These are phyloP conservation scores for Phytophthora hybrid DNA, from an alignment of 352 stramenopile genomes.

Conservation along the genomic window DNA sequence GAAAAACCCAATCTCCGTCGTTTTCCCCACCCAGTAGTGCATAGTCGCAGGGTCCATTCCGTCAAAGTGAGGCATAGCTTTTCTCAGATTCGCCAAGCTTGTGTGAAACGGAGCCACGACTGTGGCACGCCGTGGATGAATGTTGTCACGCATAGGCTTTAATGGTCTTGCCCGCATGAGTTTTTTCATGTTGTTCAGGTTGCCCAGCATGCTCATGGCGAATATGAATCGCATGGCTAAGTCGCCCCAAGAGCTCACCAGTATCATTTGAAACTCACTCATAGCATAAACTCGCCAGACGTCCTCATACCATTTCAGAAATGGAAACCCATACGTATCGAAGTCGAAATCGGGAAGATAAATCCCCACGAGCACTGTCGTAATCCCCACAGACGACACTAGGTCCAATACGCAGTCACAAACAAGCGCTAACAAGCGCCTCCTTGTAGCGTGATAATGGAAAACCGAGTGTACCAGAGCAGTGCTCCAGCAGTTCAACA, in stretches of 20 bases:
- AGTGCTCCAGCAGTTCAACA: constrained; percentile 37
- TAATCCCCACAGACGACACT: constrained; percentile 34
- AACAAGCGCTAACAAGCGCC: constrained; percentile 32
- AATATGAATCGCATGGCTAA: constrained; percentile 18
- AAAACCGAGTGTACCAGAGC: constrained; percentile 9
- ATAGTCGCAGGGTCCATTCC: neutral
- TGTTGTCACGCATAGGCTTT: neutral
- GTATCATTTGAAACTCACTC: constrained; percentile 42
- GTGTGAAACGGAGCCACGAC: constrained; percentile 31
- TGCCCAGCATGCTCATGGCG: constrained; percentile 19
- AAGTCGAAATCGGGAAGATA: constrained; percentile 27
- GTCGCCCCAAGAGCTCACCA: constrained; percentile 30
- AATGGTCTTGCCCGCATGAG: constrained; percentile 18
- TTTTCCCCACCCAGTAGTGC: constrained; percentile 26
- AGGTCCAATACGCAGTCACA: constrained; percentile 34
- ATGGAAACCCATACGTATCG: constrained; percentile 3
- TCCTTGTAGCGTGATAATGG: neutral
- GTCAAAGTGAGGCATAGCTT: constrained; percentile 5
- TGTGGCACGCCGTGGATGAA: constrained; percentile 7
- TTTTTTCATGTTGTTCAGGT: constrained; percentile 31
- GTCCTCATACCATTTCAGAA: constrained; percentile 42
- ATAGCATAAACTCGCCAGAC: constrained; percentile 36
- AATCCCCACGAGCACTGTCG: constrained; percentile 12
- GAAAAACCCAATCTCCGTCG: constrained; percentile 33
- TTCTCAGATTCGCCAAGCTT: constrained; percentile 16